These are phyloP conservation scores for Fusarium chlamydosporum DNA, from an alignment of 2,329 filamentous ascomycete species.

Conservation along the genomic window DNA sequence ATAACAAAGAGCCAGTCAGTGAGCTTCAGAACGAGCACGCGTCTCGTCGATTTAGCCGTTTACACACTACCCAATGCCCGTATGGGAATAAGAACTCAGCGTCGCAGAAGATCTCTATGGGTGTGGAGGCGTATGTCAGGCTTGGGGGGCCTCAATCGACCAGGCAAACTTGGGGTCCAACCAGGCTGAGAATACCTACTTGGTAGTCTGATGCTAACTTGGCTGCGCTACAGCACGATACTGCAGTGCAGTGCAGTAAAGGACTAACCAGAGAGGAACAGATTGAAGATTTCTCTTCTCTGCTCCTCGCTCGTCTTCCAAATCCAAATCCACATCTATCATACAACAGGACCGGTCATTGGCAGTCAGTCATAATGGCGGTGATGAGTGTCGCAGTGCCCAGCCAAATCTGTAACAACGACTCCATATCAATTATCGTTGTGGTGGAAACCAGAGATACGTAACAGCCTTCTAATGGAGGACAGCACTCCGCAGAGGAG, in stretches of 20 bases:
- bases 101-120: constrained; percentile 41
- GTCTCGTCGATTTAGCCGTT: constrained; percentile 36
- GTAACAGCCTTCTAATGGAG: constrained; percentile 41
- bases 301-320: constrained; percentile 25
- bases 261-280: constrained; percentile 22
- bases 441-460: constrained; percentile 43
- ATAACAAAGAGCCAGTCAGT: constrained; percentile 34
- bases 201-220: constrained; percentile 7
- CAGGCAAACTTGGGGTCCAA: constrained; percentile 42
- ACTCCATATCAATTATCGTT: constrained; percentile 40
- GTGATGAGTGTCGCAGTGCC: constrained; percentile 37
- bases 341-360: constrained; percentile 27
- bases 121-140: constrained; percentile 52
- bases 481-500: constrained; percentile 27
- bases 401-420: constrained; percentile 44
- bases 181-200: constrained; percentile 33
- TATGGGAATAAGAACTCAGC: constrained; percentile 35
- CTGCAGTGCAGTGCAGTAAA: constrained; percentile 8
- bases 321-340: constrained; percentile 8
- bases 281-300: constrained; percentile 25
- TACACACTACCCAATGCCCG: constrained; percentile 29
- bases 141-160: constrained; percentile 49
- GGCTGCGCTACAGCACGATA: neutral
- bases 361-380: constrained; percentile 40
- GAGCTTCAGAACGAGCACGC: constrained; percentile 29